Evolutionary conservation across 106 monocot species (phyloP).

Genomic region (Platanthera guangdongensis): DNA sequence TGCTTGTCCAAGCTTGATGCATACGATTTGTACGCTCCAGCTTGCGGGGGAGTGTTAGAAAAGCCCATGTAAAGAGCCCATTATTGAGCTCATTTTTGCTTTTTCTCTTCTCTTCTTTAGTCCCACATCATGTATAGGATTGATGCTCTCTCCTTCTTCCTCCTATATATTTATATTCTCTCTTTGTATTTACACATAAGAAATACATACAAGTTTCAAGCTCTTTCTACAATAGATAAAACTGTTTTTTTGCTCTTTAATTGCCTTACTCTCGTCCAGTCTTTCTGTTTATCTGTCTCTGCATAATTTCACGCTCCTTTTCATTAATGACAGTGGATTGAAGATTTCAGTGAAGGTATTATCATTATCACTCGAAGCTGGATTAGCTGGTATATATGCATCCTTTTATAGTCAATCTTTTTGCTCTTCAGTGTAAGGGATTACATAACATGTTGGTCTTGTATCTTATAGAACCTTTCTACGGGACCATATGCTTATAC

Average conservation of each 20-base stretch:
- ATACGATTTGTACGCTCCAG: too few relatives aligned
- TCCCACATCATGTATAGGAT: too few relatives aligned
- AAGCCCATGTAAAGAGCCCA: too few relatives aligned
- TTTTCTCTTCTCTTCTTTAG: too few relatives aligned
- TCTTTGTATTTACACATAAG: too few relatives aligned
- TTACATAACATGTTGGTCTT: conserved; percentile 5
- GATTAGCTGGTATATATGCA: conserved; percentile 50
- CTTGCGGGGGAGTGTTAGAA: too few relatives aligned
- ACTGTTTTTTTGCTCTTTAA: neutral
- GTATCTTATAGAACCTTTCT: conserved; percentile 72
- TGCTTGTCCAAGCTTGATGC: too few relatives aligned
- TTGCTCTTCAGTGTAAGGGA: neutral
- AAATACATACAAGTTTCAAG: too few relatives aligned
- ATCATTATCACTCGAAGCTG: conserved; percentile 90
- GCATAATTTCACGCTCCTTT: neutral
- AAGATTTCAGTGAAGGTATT: conserved; percentile 89
- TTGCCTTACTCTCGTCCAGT: neutral
- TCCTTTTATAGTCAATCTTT: neutral
- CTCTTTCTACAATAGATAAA: too few relatives aligned
- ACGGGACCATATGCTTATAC: conserved; percentile 96
- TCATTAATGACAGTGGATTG: conserved; percentile 51
- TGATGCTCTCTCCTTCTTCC: too few relatives aligned
- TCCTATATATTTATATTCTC: too few relatives aligned
- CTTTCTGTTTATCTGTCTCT: neutral
- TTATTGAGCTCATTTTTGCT: too few relatives aligned